Conservation (phyloP, 345 rosid species). For the Sisymbrium altissimum region DNA sequence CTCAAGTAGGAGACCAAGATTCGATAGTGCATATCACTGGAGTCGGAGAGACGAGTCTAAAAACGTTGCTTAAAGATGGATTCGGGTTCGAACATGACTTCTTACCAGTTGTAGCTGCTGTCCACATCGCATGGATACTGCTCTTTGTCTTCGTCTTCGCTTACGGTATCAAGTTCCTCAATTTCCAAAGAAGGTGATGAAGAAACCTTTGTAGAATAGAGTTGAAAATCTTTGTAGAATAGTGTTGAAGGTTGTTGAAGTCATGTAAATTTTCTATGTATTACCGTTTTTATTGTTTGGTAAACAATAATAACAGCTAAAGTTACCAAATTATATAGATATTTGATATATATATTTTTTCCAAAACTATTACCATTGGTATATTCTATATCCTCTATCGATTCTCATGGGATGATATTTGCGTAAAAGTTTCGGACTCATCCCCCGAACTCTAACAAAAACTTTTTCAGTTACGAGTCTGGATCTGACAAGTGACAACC, state of each 20-base stretch:
- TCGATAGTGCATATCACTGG: slow-evolving; percentile 43
- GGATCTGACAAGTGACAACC: background rate
- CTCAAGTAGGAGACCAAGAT: slow-evolving; percentile 63
- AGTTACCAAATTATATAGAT: background rate
- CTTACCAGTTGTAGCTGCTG: slow-evolving; percentile 58
- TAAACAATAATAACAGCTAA: background rate
- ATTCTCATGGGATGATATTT: slow-evolving; percentile 4
- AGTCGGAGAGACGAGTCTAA: slow-evolving; percentile 20
- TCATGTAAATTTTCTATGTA: slow-evolving; percentile 15
- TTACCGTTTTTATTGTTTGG: background rate
- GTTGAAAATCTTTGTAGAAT: background rate
- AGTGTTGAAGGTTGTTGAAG: background rate
- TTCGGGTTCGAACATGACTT: slow-evolving; percentile 55
- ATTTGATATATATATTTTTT: background rate
- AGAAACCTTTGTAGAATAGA: background rate
- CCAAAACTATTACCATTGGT: background rate
- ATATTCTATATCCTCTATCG: slow-evolving; percentile 21
- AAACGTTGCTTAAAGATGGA: slow-evolving; percentile 41
- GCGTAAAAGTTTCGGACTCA: background rate
- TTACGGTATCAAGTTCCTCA: slow-evolving; percentile 54
- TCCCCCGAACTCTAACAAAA: background rate
- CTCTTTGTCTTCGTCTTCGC: slow-evolving; percentile 50
- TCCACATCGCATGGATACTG: slow-evolving; percentile 51
- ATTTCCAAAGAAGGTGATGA: slow-evolving; percentile 55
- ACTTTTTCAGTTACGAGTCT: background rate